phyloP scores from a whole-genome alignment of 2,329 filamentous ascomycete genomes.

The Pseudocercospora pini-densiflorae region DNA sequence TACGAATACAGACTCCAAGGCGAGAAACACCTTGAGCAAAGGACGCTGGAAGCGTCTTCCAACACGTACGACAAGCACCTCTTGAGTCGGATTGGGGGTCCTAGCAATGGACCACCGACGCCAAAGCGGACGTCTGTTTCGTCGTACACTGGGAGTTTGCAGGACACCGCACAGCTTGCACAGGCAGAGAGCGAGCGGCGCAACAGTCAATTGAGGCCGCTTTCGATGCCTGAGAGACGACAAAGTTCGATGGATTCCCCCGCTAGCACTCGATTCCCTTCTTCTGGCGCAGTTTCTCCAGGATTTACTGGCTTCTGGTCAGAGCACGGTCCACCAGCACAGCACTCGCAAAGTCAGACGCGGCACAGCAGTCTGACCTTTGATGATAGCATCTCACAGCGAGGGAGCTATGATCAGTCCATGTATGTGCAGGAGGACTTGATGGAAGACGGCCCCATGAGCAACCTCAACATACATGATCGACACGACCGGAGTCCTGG shows the following conservation, averaged over 20 bases:
- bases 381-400: constrained; percentile 57
- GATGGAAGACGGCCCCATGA: constrained; percentile 59
- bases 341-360: constrained; percentile 32
- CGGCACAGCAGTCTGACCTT: constrained; percentile 47
- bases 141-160: constrained; percentile 29
- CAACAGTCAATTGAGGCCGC: constrained; percentile 49
- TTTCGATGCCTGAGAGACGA: constrained; percentile 51
- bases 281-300: constrained; percentile 50
- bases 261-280: constrained; percentile 44
- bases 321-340: constrained; percentile 34
- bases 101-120: constrained; percentile 54
- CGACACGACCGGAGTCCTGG: constrained; percentile 48
- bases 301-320: constrained; percentile 51
- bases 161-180: constrained; percentile 40
- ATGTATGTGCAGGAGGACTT: constrained; percentile 57
- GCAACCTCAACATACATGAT: constrained; percentile 59
- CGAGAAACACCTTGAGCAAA: constrained; percentile 62
- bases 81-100: constrained; percentile 64
- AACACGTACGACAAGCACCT: constrained; percentile 67
- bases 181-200: constrained; percentile 47
- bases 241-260: constrained; percentile 46
- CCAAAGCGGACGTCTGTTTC: constrained; percentile 51
- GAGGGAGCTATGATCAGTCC: constrained; percentile 67
- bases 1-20: constrained; percentile 57
- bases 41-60: constrained; percentile 62